Base-by-base conservation (phyloP, 2,329 filamentous ascomycete genomes). In the Chaetothyriales sp. region DNA sequence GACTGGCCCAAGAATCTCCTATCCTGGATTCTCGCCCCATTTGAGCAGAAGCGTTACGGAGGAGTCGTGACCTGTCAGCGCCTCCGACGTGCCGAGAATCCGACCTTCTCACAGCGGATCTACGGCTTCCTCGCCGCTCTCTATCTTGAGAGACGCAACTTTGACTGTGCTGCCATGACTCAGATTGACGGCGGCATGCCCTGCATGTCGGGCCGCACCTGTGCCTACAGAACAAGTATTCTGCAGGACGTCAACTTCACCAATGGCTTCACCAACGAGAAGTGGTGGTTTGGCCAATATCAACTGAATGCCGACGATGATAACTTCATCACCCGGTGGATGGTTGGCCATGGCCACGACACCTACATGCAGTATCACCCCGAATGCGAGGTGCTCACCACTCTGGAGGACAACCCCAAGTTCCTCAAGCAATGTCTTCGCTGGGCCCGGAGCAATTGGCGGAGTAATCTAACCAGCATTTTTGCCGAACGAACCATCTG, bases 361-460 rank as follows among this genome's bases (percentile, higher is more conserved):
- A 95, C 89, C 19, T 90, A 86, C 75, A 85, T 95, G 67, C 90
- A 96, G 70, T 95, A 95, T 70, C 83, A 95, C 66, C 79, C 77
- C 46, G 86, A 93, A 64, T 93, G 86, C 61, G 86, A 93, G 68
- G 83, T 96, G 54, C 82, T 92, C 71, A 96, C 90, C 22, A 95
- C 89, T 2, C 75, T 96, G 43, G 90, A 95, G 67, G 85, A 90
- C 65, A 84, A 89, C 64, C 73, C 77, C 51, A 93, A 89, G 63
- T 96, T 94, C 64, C 73, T 96, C 56, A 90, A 86, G 64, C 90
- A 96, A 69, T 96, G 90, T 68, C 80, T 90, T 46, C 79, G 90
- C 46, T 96, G 90, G 90, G 88, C 92, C 44, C 81, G 90, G 62
- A 95, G 89, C 74, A 96, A 96, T 69, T 96, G 90, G 90, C 78